phyloP scores from a whole-genome alignment of 2,329 filamentous ascomycete genomes.

The Pleochaeta shiraiana region DNA sequence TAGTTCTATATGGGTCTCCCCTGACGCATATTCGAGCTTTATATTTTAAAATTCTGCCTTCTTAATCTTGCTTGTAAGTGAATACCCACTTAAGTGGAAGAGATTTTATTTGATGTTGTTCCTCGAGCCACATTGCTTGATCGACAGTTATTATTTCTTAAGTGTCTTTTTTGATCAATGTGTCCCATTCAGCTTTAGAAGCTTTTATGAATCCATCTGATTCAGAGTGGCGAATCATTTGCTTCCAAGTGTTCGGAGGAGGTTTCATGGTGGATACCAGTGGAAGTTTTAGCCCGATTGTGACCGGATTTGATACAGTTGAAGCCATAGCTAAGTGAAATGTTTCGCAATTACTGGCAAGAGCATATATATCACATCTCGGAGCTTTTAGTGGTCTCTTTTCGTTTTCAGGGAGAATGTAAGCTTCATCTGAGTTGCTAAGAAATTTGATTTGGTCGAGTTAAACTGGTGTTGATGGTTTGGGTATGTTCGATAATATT shows the following conservation, averaged over 20 bases:
- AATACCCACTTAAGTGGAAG: slow-evolving; percentile 3
- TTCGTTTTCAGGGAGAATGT: not conserved
- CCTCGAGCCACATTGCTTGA: not conserved
- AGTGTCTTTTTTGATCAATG: not conserved
- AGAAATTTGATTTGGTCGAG: not conserved
- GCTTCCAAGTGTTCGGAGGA: not conserved
- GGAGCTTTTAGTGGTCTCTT: not conserved
- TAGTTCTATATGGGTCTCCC: not conserved
- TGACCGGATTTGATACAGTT: no score
- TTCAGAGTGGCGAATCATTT: slow-evolving; percentile 1
- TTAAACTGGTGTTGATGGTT: not conserved
- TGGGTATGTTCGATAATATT: not conserved
- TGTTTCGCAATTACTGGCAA: no score
- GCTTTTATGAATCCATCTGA: not conserved
- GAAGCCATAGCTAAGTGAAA: no score
- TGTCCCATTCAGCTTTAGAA: not conserved
- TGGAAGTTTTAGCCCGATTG: no score
- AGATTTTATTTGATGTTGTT: not conserved
- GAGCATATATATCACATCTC: no score
- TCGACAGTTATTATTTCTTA: not conserved
- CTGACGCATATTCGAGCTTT: slow-evolving; percentile 1
- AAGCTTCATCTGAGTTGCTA: not conserved
- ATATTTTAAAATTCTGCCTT: not conserved
- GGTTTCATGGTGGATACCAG: no score
- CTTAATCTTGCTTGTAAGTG: not conserved